phyloP scores from a whole-genome alignment of 257 asterid species.

The Petunia secreta region DNA sequence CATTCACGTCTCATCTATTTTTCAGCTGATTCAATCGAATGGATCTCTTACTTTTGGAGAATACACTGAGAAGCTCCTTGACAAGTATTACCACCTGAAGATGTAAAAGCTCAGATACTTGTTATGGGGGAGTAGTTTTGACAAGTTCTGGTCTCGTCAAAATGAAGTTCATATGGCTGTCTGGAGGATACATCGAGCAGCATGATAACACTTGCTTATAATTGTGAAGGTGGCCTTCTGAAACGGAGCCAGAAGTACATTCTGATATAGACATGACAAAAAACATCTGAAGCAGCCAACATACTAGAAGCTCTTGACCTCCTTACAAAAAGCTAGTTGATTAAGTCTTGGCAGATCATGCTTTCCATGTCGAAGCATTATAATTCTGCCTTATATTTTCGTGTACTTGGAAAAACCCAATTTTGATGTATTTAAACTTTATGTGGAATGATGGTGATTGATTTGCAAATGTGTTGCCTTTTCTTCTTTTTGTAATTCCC shows the following conservation, averaged over 20 bases:
- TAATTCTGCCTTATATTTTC: not conserved
- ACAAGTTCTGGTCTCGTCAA: not conserved
- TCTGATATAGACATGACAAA: not conserved
- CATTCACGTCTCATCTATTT: not conserved
- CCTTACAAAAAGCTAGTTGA: not conserved
- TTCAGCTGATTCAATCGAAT: constrained; percentile 57
- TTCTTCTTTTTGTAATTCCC: too few species aligned
- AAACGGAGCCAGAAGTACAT: not conserved
- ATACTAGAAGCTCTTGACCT: not conserved
- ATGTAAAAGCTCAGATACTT: constrained; percentile 31
- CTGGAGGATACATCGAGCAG: not conserved
- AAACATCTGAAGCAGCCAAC: not conserved
- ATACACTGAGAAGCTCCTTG: constrained; percentile 81
- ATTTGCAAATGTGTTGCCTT: not conserved
- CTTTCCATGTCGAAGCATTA: not conserved
- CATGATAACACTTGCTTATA: not conserved
- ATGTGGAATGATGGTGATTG: not conserved
- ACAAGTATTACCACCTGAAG: constrained; percentile 78
- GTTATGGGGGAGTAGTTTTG: not conserved
- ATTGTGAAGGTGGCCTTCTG: not conserved
- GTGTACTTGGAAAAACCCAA: not conserved
- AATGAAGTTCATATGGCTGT: not conserved
- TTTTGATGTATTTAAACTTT: not conserved
- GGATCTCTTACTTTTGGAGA: constrained; percentile 86
- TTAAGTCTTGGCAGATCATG: not conserved